These are phyloP conservation scores for Haplographium delicatum DNA, from an alignment of 495 filamentous ascomycete species.

Conservation along the genomic window DNA sequence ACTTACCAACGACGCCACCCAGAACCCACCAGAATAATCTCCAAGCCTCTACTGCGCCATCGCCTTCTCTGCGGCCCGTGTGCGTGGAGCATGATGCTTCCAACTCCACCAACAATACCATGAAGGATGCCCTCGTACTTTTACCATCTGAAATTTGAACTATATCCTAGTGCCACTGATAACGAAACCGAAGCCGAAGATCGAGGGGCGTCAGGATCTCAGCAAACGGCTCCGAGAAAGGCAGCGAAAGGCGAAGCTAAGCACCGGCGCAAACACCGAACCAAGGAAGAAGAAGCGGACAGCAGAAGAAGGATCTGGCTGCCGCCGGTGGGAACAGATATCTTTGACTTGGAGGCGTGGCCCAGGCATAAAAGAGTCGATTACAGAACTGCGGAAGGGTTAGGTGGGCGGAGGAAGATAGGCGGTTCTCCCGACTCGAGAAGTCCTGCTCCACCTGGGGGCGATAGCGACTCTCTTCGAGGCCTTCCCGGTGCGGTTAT, in stretches of 20 bases:
- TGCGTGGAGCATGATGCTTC: constrained; percentile 33
- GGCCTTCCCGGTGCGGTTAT: constrained; percentile 9
- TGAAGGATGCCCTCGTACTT: constrained; percentile 51
- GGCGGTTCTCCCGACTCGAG: not conserved
- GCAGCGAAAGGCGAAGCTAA: constrained; percentile 8
- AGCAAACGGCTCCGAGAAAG: not conserved
- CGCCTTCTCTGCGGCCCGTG: constrained; percentile 17
- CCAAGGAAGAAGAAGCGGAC: constrained; percentile 39
- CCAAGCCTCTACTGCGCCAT: too few relatives aligned
- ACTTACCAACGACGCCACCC: constrained; percentile 24
- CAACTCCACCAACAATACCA: not conserved
- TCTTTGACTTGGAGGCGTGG: too few relatives aligned
- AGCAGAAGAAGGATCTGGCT: not conserved
- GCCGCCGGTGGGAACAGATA: too few relatives aligned
- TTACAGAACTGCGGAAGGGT: constrained; percentile 6
- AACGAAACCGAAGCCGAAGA: constrained; percentile 3
- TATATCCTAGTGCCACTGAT: constrained; percentile 49
- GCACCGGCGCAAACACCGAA: constrained; percentile 22
- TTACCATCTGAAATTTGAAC: constrained; percentile 86
- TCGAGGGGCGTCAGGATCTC: not conserved
- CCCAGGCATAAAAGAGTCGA: constrained; percentile 10
- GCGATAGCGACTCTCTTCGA: too few relatives aligned
- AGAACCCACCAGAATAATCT: constrained; percentile 19
- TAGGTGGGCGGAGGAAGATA: not conserved
- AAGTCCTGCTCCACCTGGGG: not conserved